Percentiles rank a stretch among this genome's conserved stretches.
phyloP scores from a whole-genome alignment of 1,284 basidiomycete genomes.

The Trametes polyzona region DNA sequence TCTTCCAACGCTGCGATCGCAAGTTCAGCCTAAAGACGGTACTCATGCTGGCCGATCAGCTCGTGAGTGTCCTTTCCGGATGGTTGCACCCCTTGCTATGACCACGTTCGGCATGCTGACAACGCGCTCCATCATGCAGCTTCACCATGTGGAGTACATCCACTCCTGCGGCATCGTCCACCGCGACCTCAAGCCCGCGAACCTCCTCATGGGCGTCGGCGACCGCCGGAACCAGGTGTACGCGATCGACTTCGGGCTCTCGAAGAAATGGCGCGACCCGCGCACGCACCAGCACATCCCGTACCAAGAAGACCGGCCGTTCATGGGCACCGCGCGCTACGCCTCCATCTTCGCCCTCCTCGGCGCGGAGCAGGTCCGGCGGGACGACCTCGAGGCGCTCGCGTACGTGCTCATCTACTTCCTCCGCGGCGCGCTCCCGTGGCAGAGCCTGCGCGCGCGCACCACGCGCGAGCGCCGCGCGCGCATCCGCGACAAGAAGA shows the following conservation, averaged over 20 bases:
- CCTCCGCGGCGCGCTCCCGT: constrained; percentile 93
- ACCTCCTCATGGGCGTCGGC: constrained; percentile 99
- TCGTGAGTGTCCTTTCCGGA: constrained; percentile 57
- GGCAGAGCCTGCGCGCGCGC: constrained; percentile 97
- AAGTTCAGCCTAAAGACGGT: constrained; percentile 99
- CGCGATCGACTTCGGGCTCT: constrained; percentile 98
- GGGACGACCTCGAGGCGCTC: constrained; percentile 95
- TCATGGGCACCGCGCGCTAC: constrained; percentile 98
- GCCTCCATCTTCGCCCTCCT: constrained; percentile 99
- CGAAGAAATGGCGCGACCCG: constrained; percentile 99
- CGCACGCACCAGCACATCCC: constrained; percentile 99
- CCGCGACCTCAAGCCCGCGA: constrained; percentile 99
- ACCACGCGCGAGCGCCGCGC: constrained; percentile 99
- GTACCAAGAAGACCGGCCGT: constrained; percentile 99
- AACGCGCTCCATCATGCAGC: constrained; percentile 55
- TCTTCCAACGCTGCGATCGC: constrained; percentile 99
- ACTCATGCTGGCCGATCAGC: constrained; percentile 93
- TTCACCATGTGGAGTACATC: constrained; percentile 98
- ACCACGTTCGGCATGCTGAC: constrained; percentile 3
- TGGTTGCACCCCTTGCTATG: constrained; percentile 18
- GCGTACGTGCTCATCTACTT: constrained; percentile 99
- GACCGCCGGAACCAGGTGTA: constrained; percentile 99
- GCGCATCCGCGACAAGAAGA: constrained; percentile 99
- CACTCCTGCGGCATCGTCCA: constrained; percentile 99
- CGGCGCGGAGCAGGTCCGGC: constrained; percentile 95